Evolutionary conservation across 1,284 basidiomycete genomes (phyloP), one percentile per base, ranked within the genome.

Genomic region (Austroboletus niveus): DNA sequence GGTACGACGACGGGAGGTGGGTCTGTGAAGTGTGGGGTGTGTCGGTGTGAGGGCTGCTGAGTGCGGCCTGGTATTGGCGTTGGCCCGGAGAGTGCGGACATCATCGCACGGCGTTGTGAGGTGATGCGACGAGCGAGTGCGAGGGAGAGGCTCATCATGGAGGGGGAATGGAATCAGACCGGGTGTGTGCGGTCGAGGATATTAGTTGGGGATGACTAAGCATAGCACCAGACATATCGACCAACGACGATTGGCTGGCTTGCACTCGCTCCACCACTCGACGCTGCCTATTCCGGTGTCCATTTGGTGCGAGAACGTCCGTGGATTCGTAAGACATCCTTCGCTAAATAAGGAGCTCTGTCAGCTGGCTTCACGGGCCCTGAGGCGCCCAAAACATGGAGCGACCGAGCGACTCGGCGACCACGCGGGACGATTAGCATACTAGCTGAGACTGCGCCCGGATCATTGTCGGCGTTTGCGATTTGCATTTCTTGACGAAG

Each of bases 1-100:
- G 82, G 80, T 17, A 80, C 69, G 42, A 80, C 75, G 32, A 77
- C 69, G 15, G 83, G 78, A 3, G 80, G 76, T 11, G 83, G 66
- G 56, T 81, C 76, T 5, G 76, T 65, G 3, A 78, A 63, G 11
- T 67, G 58, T n/a, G 73, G 59, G 44, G 63, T 58, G 27, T 60
- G 59, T 3, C 47, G 44, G 1, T 42, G 31, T 8, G 43, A 47
- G 35, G 56, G 62, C 32, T 45, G 61, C 12, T 56, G 63, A 36
- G 59, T 57, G 38, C 62, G 62, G 44, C 61, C 48, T 12, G 52
- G 44, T 62, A 22, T 55, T 47, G 20, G 57, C 35, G 22, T 57
- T 36, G 38, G 51, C 6, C 52, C 58, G 48, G 72, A 64, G 66
- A 66, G 71, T 36, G 81, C 79, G 49, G 83, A 85, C 79, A 86